Percentiles rank a stretch among this genome's conserved stretches.
phyloP scores from a whole-genome alignment of 768 basidiomycete genomes.

The Trametes villosa region DNA sequence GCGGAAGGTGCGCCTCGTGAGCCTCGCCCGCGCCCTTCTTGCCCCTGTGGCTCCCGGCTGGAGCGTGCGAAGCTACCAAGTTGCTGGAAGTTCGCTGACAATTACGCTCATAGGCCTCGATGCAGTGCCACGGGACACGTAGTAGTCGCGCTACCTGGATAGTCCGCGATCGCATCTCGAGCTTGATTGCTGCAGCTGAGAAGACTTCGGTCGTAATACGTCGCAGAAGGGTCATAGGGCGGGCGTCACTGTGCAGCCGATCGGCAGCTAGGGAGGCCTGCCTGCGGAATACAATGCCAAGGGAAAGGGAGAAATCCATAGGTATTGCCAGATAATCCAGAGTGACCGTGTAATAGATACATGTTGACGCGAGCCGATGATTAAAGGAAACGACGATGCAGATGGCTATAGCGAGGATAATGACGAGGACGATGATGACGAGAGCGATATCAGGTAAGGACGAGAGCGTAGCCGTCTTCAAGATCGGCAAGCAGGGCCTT shows the following conservation, averaged over 20 bases:
- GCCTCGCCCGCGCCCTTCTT: conserved; percentile 8
- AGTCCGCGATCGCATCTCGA: conserved; percentile 5
- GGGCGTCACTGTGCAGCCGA: background rate
- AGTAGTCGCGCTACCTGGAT: background rate
- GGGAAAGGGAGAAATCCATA: conserved; percentile 5
- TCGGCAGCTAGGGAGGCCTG: too few relatives aligned
- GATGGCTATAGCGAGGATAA: conserved; percentile 9
- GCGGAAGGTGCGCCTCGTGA: conserved; percentile 7
- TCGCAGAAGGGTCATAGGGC: background rate
- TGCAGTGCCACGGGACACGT: conserved; percentile 12
- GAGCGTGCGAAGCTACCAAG: conserved; percentile 8
- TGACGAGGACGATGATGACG: conserved; percentile 7
- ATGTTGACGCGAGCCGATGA: conserved; percentile 11
- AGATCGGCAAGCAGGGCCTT: conserved; percentile 56
- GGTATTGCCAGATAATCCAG: conserved; percentile 19
- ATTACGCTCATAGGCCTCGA: background rate
- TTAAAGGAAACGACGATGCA: conserved; percentile 7
- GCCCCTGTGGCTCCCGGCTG: conserved; percentile 9
- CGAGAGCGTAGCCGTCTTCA: conserved; percentile 54
- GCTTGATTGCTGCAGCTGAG: conserved; percentile 4
- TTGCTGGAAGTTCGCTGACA: conserved; percentile 12
- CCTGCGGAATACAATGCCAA: too few relatives aligned
- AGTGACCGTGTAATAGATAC: conserved; percentile 23
- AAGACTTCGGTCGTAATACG: background rate
- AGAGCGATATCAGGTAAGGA: conserved; percentile 50